These are phyloP conservation scores for Wickerhamiella brachini DNA, from an alignment of 805 yeast species.

Conservation along the genomic window DNA sequence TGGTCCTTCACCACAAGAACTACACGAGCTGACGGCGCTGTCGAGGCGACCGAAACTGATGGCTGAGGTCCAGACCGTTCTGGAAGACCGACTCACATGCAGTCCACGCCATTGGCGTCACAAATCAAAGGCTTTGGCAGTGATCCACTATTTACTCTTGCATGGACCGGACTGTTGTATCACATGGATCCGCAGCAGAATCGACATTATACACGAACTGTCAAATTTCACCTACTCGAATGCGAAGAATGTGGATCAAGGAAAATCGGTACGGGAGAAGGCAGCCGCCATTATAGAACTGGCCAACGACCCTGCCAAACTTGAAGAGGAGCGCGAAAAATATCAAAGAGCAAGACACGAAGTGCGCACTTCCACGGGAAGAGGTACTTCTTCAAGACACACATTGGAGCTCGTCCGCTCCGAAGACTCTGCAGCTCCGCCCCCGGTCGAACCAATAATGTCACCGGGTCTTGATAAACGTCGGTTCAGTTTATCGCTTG, in stretches of 20 bases:
- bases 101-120: constrained; percentile 19
- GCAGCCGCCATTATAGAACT: constrained; percentile 19
- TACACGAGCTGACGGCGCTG: constrained; percentile 13
- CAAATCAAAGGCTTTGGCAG: constrained; percentile 17
- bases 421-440: constrained; percentile 11
- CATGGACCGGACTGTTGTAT: constrained; percentile 15
- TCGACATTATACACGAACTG: constrained; percentile 7
- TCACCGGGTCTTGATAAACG: background rate
- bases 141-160: constrained; percentile 15
- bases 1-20: constrained; percentile 16
- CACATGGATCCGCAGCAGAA: constrained; percentile 12
- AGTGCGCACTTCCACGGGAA: constrained; percentile 19
- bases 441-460: background rate
- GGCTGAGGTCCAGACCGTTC: constrained; percentile 11
- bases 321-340: constrained; percentile 18
- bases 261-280: constrained; percentile 22
- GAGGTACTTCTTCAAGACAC: constrained; percentile 15
- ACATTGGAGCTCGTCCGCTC: constrained; percentile 17
- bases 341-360: constrained; percentile 20
- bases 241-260: constrained; percentile 21
- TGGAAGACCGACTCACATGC: constrained; percentile 14
- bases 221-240: constrained; percentile 9
- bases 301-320: constrained; percentile 17
- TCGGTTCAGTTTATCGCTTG: constrained; percentile 2
- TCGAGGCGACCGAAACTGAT: constrained; percentile 10